These are phyloP conservation scores for Sphagnum tenellum DNA, from an alignment of 225 moss, liverwort and hornwort species.

Conservation along the genomic window DNA sequence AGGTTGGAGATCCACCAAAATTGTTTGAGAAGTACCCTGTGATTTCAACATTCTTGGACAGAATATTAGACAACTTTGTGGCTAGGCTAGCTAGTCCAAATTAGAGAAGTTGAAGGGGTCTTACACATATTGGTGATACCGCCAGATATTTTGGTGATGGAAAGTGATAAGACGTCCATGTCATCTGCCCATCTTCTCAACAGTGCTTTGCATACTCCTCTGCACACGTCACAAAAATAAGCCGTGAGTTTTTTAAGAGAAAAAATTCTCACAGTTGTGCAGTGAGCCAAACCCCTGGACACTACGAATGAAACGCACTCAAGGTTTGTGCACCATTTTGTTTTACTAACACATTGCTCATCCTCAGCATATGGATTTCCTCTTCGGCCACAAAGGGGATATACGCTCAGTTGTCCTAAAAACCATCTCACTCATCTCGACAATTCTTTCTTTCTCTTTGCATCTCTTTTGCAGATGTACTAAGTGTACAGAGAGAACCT, in stretches of 20 bases:
- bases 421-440: background rate
- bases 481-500: background rate
- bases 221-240: slow-evolving; percentile 9
- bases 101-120: background rate
- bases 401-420: no score
- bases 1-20: background rate
- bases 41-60: no score
- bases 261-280: background rate
- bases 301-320: no score
- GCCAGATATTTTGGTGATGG: slow-evolving; percentile 67
- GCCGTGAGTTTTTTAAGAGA: background rate
- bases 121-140: slow-evolving; percentile 92
- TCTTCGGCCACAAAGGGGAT: no score
- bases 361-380: no score
- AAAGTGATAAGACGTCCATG: slow-evolving; percentile 38
- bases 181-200: slow-evolving; percentile 57
- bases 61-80: background rate
- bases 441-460: background rate
- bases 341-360: no score
- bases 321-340: no score
- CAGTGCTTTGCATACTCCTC: slow-evolving; percentile 69
- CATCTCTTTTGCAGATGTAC: background rate
- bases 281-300: no score
- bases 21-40: background rate
- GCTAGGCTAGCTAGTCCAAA: background rate